These are phyloP conservation scores for Prunus campanulata DNA, from an alignment of 306 rosid genomes.

Conservation along the genomic window DNA sequence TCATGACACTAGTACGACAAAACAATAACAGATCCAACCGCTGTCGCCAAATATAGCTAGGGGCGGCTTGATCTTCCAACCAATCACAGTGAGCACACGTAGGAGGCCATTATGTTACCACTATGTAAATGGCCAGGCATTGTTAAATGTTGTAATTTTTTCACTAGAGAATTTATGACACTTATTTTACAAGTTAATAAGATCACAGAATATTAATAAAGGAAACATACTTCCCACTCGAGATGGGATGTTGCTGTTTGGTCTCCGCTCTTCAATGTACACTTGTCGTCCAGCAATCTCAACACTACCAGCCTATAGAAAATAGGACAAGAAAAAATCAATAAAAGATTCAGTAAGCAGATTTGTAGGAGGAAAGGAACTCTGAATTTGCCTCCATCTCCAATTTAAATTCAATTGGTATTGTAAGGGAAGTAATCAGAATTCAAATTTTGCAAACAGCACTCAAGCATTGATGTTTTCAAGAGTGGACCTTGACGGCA, in stretches of 20 bases:
- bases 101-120: not conserved
- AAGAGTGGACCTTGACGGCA: constrained; percentile 72
- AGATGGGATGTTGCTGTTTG: constrained; percentile 73
- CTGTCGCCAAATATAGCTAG: not conserved
- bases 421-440: not conserved
- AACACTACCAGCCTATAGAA: constrained; percentile 60
- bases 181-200: not conserved
- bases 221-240: constrained; percentile 72
- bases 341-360: not conserved
- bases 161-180: not conserved
- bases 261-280: constrained; percentile 95
- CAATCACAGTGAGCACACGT: not conserved
- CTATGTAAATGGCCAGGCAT: not conserved
- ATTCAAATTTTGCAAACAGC: constrained; percentile 1
- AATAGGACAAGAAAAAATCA: not conserved
- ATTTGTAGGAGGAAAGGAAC: not conserved
- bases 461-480: not conserved
- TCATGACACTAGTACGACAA: not conserved
- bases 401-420: not conserved
- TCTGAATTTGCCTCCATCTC: not conserved
- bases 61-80: not conserved
- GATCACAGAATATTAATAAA: not conserved
- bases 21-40: not conserved
- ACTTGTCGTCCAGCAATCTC: constrained; percentile 81
- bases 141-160: not conserved